Evolutionary conservation across 495 filamentous ascomycete genomes (phyloP).

Genomic region (Penicillium waksmanii): DNA sequence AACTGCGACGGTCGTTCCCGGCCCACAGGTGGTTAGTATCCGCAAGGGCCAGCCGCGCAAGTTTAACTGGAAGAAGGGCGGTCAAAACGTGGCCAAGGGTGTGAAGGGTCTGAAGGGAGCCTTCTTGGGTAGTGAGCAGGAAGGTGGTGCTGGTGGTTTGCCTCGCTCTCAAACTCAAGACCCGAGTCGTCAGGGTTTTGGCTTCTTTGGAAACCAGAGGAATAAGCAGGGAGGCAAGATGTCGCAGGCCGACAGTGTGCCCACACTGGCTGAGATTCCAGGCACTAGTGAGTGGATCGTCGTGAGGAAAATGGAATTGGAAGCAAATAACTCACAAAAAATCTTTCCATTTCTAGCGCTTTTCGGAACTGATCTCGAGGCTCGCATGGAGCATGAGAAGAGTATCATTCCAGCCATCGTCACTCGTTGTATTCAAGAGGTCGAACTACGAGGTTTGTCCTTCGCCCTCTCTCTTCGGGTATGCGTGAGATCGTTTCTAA

Average conservation of each 20-base stretch:
- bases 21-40: constrained; percentile 90
- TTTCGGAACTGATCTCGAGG: constrained; percentile 89
- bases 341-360: constrained; percentile 52
- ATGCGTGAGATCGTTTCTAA: too few relatives aligned
- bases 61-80: constrained; percentile 98
- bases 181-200: constrained; percentile 69
- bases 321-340: background rate
- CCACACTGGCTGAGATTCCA: constrained; percentile 57
- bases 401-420: constrained; percentile 88
- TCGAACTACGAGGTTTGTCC: constrained; percentile 75
- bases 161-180: constrained; percentile 56
- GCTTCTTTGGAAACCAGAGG: constrained; percentile 67
- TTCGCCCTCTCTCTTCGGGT: background rate
- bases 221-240: constrained; percentile 51
- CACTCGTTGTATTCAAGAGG: constrained; percentile 94
- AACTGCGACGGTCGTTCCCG: constrained; percentile 69
- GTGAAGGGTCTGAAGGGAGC: constrained; percentile 92
- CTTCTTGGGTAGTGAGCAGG: constrained; percentile 58
- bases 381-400: constrained; percentile 86
- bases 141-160: constrained; percentile 47
- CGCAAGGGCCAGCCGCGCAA: constrained; percentile 90
- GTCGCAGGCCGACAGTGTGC: constrained; percentile 59
- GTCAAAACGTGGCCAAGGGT: constrained; percentile 89
- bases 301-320: background rate
- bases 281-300: constrained; percentile 42